Evolutionary conservation across 2,329 filamentous ascomycete species (phyloP), one percentile per base, ranked within the genome.

Genomic region (Alternaria sp.): DNA sequence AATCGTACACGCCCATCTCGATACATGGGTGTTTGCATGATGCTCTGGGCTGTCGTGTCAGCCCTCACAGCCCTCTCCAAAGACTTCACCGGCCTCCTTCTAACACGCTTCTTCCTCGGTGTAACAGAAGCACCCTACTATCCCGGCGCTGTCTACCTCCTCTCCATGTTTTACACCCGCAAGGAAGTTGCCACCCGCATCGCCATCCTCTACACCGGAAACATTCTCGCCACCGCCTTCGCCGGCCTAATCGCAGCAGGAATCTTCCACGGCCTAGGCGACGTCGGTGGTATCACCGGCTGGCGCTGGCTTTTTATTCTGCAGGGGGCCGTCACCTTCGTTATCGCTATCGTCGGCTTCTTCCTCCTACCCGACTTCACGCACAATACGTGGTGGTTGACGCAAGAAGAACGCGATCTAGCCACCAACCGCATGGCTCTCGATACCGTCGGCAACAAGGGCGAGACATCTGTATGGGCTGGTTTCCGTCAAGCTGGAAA

Each of bases 401-500:
- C 68, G 0, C 72, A 71, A 1, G 78, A 80, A 3, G 82, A 85
- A 67, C 78, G 78, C n/a, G 72, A 80, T 37, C 65, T 74, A 5
- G 71, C 72, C 1, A 65, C 61, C 21, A 67, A 66, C 53, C 72
- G 72, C 45, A 73, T 75, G 72, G 79, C 81, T 59, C 74, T 76
- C 46, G 83, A 86, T 61, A 84, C 81, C 39, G 78, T 85, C 8
- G 80, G 80, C 14, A 80, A 81, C 57, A 71, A 79, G 29, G 77
- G 77, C 36, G 79, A 79, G 39, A 79, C 77, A 5, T 82, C 77
- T 5, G 77, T 79, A 3, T 81, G 75, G 78, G 77, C 78, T 4
- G 84, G 84, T 2, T 77, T 86, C 44, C 80, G 80, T 59, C 79
- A 84, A 56, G 84, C 84, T 0, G 78, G 78, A 58, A 73, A 70